Percentiles rank a stretch among this genome's conserved stretches.
Evolutionary conservation across 2,329 filamentous ascomycete genomes (phyloP).

Genomic region (Neofusicoccum kwambonambiense): DNA sequence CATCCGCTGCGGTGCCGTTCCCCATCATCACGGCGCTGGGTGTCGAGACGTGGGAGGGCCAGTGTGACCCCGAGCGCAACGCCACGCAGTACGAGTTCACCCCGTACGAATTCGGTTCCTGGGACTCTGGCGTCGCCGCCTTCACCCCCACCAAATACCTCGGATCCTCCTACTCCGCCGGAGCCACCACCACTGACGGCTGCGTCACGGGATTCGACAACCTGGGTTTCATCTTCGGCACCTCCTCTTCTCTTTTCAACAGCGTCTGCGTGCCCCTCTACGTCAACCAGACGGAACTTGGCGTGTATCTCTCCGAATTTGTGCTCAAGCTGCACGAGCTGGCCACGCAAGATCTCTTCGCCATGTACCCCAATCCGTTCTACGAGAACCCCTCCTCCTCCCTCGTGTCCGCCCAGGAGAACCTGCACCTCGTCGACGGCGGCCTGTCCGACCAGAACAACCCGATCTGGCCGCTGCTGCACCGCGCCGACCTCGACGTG

Average conservation of each 20-base stretch:
- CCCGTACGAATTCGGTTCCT: slow-evolving; percentile 66
- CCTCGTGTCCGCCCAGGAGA: slow-evolving; percentile 32
- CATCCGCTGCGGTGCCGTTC: slow-evolving; percentile 40
- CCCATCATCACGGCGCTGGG: slow-evolving; percentile 45
- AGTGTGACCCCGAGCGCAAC: slow-evolving; percentile 46
- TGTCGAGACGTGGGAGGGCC: slow-evolving; percentile 25
- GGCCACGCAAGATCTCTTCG: slow-evolving; percentile 41
- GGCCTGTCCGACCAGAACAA: slow-evolving; percentile 52
- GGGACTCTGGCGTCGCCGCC: slow-evolving; percentile 58
- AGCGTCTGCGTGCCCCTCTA: slow-evolving; percentile 25
- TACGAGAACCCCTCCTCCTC: slow-evolving; percentile 44
- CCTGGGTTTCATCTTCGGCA: slow-evolving; percentile 49
- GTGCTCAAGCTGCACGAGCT: slow-evolving; percentile 29
- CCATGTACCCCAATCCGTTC: slow-evolving; percentile 63
- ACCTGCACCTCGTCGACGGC: slow-evolving; percentile 53
- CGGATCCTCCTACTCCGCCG: slow-evolving; percentile 57
- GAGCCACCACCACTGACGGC: slow-evolving; percentile 42
- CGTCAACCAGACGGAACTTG: slow-evolving; percentile 8
- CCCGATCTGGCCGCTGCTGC: slow-evolving; percentile 53
- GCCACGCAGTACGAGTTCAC: slow-evolving; percentile 65
- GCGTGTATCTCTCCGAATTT: slow-evolving; percentile 4
- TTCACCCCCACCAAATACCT: slow-evolving; percentile 62
- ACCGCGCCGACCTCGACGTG: slow-evolving; percentile 58
- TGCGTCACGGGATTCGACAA: slow-evolving; percentile 51
- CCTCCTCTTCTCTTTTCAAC: slow-evolving; percentile 45